Conservation (phyloP, 305 asterid genomes). For the Solanum hybrid region DNA sequence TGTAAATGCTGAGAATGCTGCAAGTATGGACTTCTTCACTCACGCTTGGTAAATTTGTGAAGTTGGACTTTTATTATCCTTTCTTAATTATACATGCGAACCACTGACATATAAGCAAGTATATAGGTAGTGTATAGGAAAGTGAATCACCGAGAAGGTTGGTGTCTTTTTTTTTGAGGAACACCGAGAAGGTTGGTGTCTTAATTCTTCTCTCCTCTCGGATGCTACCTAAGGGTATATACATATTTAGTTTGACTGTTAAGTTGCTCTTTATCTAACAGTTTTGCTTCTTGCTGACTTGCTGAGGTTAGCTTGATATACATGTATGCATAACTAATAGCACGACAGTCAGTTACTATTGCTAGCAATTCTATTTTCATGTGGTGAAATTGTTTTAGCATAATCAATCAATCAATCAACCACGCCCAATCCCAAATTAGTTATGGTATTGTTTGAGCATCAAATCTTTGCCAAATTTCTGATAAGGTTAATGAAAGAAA, state of each 20-base stretch:
- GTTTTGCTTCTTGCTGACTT: background rate
- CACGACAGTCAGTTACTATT: background rate
- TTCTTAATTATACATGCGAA: background rate
- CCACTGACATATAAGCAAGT: background rate
- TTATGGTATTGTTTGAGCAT: background rate
- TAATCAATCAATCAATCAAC: background rate
- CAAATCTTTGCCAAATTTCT: background rate
- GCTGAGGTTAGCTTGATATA: background rate
- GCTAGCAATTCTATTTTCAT: background rate
- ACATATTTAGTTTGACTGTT: background rate
- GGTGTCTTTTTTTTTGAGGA: background rate
- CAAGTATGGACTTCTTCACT: slow-evolving; percentile 37
- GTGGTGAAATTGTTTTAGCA: background rate
- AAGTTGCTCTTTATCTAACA: background rate
- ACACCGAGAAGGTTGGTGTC: background rate
- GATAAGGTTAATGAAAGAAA: background rate
- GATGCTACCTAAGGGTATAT: background rate
- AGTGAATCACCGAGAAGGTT: background rate
- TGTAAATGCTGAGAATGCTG: slow-evolving; percentile 93
- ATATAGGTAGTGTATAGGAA: background rate
- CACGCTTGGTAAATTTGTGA: background rate
- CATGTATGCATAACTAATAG: background rate
- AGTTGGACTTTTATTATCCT: background rate
- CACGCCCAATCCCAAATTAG: background rate
- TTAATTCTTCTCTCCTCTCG: background rate